Base-by-base conservation (phyloP, 495 filamentous ascomycete genomes). In the Amorphotheca resinae region DNA sequence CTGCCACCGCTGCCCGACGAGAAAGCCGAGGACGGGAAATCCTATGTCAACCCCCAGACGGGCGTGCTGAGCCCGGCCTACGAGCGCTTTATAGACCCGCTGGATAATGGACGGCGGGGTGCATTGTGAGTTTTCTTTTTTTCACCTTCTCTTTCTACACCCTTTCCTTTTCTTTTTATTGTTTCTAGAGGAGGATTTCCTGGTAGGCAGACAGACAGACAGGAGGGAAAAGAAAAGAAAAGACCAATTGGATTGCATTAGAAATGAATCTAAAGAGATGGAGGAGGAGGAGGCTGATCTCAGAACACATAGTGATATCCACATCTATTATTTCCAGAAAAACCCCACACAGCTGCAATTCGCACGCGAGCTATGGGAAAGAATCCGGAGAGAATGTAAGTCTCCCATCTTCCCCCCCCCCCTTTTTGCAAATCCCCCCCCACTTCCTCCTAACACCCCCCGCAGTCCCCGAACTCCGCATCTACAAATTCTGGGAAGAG, bases 311-410 rank as follows among this genome's bases (percentile, higher is more conserved):
- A 73, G 70, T 51, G 86, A 93, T 57, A 60, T 87, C 4, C 87
- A 93, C 61, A 79, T 94, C 52, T 93, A 91, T 61, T 79, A 81
- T 54, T 76, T 73, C 49, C 74, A 84, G 62, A 69, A 61, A 37
- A 80, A 82, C 50, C 61, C 68, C 0, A 60, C 66, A 15, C 80
- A 93, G 58, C 51, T 60, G 1, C 60, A 65, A 18, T 87, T 78
- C 53, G 86, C 85, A 0, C 66, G 62, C 12, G 77, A 80, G 17
- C 69, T 94, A 0, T 81, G 78, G 69, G 76, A 89, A 50, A 68
- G 87, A 32, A 84, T 95, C 49, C 64, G 85, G 17, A 71, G 74
- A 18, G 84, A 94, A 64, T 94, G 82, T 84, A 63, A 50, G 68
- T 52, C 22, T n/a, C 17, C 36, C 18, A 34, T 16, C 28, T 43